Percentiles rank a stretch among this genome's conserved stretches.
Evolutionary conservation across 78 protist species (phyloP).

Genomic region (Cavenderia fasciculata): DNA sequence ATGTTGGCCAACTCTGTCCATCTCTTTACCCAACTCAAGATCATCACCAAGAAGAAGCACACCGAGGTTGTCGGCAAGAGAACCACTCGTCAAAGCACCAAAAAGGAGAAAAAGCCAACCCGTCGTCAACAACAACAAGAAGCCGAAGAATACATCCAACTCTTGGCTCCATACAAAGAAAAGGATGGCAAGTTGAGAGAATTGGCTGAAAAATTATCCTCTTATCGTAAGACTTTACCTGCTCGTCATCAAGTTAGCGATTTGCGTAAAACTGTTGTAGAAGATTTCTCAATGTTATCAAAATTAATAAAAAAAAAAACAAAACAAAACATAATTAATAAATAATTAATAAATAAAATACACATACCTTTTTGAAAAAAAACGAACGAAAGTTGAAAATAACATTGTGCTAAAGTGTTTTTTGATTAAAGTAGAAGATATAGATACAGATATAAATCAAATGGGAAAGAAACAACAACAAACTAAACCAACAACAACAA

Average conservation of each 20-base stretch:
- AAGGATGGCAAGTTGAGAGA: slow-evolving; percentile 58
- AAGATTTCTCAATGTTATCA: slow-evolving; percentile 79
- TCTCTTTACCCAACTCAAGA: slow-evolving; percentile 47
- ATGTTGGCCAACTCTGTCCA: slow-evolving; percentile 67
- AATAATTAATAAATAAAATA: no score
- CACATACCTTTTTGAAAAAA: no score
- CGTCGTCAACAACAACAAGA: slow-evolving; percentile 5
- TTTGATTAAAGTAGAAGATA: no score
- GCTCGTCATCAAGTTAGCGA: slow-evolving; percentile 41
- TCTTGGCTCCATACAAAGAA: slow-evolving; percentile 61
- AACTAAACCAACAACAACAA: no score
- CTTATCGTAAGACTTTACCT: slow-evolving; percentile 48
- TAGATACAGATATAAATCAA: no score
- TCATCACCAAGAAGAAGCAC: slow-evolving; percentile 42
- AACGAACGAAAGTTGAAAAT: no score
- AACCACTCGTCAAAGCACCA: slow-evolving; percentile 41
- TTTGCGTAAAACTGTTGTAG: slow-evolving; percentile 61
- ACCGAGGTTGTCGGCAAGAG: slow-evolving; percentile 71
- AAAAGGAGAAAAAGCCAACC: slow-evolving; percentile 49
- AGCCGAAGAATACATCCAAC: slow-evolving; percentile 66
- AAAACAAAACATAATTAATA: no score
- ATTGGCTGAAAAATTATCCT: slow-evolving; percentile 59
- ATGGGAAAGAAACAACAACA: no score
- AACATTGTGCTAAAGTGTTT: no score
- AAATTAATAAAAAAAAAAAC: no score